Conservation (phyloP, 1,284 basidiomycete genomes). For the Boletus holoroseus region DNA sequence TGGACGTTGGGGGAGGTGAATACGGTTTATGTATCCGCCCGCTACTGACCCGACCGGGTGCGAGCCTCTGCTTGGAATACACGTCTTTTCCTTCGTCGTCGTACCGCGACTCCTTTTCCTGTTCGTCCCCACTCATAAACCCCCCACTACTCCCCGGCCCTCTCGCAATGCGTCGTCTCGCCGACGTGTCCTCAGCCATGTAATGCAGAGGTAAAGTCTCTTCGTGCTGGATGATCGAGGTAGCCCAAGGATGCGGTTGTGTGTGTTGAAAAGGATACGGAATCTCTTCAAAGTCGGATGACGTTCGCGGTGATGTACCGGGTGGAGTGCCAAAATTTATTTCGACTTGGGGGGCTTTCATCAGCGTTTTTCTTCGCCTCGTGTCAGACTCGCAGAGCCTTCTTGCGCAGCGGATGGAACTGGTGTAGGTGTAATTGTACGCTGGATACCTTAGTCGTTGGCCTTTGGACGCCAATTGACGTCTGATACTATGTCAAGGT, state of each 20-base stretch:
- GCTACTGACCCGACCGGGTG: constrained; percentile 47
- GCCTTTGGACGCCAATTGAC: no score
- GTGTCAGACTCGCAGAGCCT: constrained; percentile 8
- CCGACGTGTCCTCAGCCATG: constrained; percentile 63
- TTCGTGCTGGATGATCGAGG: constrained; percentile 35
- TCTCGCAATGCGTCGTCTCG: constrained; percentile 52
- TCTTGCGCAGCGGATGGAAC: constrained; percentile 1
- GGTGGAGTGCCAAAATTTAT: constrained; percentile 63
- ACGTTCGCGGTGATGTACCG: constrained; percentile 40
- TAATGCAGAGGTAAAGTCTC: constrained; percentile 65
- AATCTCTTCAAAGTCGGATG: constrained; percentile 69
- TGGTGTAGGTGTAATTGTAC: neutral
- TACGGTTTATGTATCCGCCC: constrained; percentile 57
- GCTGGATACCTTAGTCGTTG: neutral
- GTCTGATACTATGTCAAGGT: no score
- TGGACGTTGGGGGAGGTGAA: constrained; percentile 62
- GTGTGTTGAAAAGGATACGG: constrained; percentile 46
- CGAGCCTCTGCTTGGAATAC: constrained; percentile 56
- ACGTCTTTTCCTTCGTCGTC: constrained; percentile 74
- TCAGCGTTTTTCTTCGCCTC: constrained; percentile 34
- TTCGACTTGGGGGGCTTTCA: constrained; percentile 61
- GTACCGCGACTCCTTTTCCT: constrained; percentile 36
- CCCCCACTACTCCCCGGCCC: constrained; percentile 38
- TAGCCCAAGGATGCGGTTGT: constrained; percentile 33
- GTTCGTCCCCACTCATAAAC: constrained; percentile 35